phyloP scores from a whole-genome alignment of 1,284 basidiomycete genomes.

The Cutaneotrichosporon mucoides region DNA sequence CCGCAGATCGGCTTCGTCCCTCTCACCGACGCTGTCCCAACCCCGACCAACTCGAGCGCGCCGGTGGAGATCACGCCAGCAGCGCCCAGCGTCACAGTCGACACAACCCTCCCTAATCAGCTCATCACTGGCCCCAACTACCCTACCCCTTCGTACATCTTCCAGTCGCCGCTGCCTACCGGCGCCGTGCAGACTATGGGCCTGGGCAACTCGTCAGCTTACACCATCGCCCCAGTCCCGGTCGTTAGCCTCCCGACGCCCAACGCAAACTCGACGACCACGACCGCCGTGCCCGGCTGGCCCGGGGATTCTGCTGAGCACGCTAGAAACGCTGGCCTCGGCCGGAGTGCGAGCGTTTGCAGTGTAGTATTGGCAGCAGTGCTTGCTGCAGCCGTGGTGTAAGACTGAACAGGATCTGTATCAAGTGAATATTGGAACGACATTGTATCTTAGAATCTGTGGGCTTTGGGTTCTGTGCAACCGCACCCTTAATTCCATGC shows the following conservation, averaged over 20 bases:
- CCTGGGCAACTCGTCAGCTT: slow-evolving; percentile 30
- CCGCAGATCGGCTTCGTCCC: slow-evolving; percentile 45
- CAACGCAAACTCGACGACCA: background rate
- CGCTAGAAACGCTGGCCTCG: background rate
- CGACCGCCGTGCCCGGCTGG: slow-evolving; percentile 9
- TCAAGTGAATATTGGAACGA: background rate
- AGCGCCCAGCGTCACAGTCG: slow-evolving; percentile 51
- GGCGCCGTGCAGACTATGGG: slow-evolving; percentile 48
- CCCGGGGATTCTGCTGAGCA: slow-evolving; percentile 8
- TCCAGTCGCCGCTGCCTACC: slow-evolving; percentile 51
- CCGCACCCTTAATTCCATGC: too few relatives aligned
- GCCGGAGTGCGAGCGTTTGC: too few relatives aligned
- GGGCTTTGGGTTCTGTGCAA: too few relatives aligned
- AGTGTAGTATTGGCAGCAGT: background rate
- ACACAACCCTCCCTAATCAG: slow-evolving; percentile 71
- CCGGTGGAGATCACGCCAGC: slow-evolving; percentile 7
- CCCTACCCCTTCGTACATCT: slow-evolving; percentile 63
- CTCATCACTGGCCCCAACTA: slow-evolving; percentile 64
- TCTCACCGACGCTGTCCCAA: slow-evolving; percentile 14
- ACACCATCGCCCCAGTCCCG: slow-evolving; percentile 21
- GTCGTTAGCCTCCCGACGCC: slow-evolving; percentile 16
- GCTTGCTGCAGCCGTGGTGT: background rate
- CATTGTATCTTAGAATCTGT: too few relatives aligned
- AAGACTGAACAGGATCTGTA: background rate
- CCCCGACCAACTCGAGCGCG: background rate